phyloP scores from a whole-genome alignment of 305 asterid genomes.

The Rubia balearica region DNA sequence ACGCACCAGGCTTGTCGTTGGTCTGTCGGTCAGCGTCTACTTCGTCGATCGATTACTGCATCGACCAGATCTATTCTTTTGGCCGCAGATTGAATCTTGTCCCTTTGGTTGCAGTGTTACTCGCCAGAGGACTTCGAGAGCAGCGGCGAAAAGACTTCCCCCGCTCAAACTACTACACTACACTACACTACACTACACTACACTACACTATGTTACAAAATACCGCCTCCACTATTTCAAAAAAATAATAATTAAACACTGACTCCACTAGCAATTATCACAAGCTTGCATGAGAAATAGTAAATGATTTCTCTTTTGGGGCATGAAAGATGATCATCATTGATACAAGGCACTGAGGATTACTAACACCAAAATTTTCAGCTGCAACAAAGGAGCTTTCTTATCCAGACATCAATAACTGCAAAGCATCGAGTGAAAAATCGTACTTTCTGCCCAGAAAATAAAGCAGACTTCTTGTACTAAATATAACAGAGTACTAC shows the following conservation, averaged over 20 bases:
- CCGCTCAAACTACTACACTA: too few species aligned
- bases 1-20: too few species aligned
- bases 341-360: neutral
- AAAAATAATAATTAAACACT: neutral
- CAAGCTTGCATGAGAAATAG: constrained; percentile 12
- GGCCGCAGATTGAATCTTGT: too few species aligned
- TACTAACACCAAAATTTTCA: constrained; percentile 14
- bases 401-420: neutral
- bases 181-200: too few species aligned
- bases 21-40: too few species aligned
- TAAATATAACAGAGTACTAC: neutral
- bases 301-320: constrained; percentile 21
- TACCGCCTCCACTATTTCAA: neutral
- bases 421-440: neutral
- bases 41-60: too few species aligned
- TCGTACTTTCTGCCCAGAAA: neutral
- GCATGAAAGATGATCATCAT: constrained; percentile 25
- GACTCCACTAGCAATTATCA: constrained; percentile 19
- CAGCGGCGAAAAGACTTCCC: too few species aligned
- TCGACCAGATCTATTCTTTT: too few species aligned
- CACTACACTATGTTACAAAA: too few species aligned
- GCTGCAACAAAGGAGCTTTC: constrained; percentile 11
- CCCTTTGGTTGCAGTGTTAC: too few species aligned
- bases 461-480: neutral
- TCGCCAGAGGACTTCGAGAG: too few species aligned